Evolutionary conservation across 345 rosid species (phyloP), one percentile per base, ranked within the genome.

Genomic region (Pelargonium nanum): DNA sequence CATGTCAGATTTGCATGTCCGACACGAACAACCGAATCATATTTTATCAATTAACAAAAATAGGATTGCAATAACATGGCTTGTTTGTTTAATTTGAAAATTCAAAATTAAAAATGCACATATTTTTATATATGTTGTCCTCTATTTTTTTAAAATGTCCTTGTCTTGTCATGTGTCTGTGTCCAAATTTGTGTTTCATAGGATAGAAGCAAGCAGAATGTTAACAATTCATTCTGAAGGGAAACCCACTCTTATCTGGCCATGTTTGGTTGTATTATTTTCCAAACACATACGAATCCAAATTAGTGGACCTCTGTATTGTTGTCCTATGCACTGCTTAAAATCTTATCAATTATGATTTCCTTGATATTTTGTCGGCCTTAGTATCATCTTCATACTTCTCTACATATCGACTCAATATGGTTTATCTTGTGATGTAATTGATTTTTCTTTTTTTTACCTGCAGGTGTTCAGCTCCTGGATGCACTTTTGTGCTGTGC

Each of bases 401-500:
- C 22, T 55, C 4, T 50, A 9, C 5, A 10, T 10, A 54, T 22
- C 22, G 16, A 22, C 17, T 8, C 26, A 9, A 0, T 4, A 54
- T 24, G 4, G 15, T 19, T 12, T 22, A 22, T 20, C 57, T 22
- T 23, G 4, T 15, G 22, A 15, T 55, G 24, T 55, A 22, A 20
- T 55, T 23, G 16, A 21, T 55, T 22, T 4, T 19, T 55, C 8
- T 6, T 1, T 48, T 63, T 60, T 32, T 32, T 19, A 22, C 48
- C 26, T 84, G 75, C 78, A 94, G 97, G 96, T 90, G 75, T 94
- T 94, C 71, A 88, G 88, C 77, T 85, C 96, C 12, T 94, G 96
- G 97, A 94, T 94, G 99, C 99, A 94, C 76, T 94, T 94, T 65
- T 94, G 96, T 82, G 97, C 96, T 68, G 88, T 94, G n/a, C 95